Evolutionary conservation across 352 stramenopile species (phyloP).

Genomic region (Phytopythium mirpurense): DNA sequence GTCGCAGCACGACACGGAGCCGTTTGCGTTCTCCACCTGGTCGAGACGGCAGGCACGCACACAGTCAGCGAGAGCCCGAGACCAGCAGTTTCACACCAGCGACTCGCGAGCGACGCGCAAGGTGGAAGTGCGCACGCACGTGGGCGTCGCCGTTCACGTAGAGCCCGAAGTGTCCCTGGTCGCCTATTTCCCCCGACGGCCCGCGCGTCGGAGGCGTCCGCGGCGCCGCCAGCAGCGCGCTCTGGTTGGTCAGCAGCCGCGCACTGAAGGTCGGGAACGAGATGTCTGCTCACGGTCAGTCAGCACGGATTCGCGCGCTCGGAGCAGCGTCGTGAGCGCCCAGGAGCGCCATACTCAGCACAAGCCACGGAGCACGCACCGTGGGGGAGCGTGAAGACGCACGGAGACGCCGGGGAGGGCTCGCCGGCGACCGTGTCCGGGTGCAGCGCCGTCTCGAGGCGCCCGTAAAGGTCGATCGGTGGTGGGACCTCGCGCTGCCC

Average conservation of each 20-base stretch:
- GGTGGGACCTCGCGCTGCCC: conserved; percentile 14
- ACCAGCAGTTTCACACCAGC: not conserved
- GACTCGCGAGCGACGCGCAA: not conserved
- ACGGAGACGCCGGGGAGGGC: conserved; percentile 35
- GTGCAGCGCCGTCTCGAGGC: conserved; percentile 17
- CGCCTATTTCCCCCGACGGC: conserved; percentile 74
- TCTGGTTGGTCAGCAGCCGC: conserved; percentile 68
- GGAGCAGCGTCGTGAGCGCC: conserved; percentile 1
- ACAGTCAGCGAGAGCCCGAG: too few relatives aligned
- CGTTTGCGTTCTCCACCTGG: conserved; percentile 90
- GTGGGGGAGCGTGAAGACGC: conserved; percentile 39
- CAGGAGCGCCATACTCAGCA: not conserved
- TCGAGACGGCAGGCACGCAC: conserved; percentile 2
- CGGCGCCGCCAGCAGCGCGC: conserved; percentile 22
- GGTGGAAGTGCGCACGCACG: conserved; percentile 13
- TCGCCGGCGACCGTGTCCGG: conserved; percentile 56
- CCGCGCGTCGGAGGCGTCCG: conserved; percentile 56
- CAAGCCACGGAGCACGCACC: conserved; percentile 19
- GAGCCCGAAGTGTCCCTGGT: conserved; percentile 89
- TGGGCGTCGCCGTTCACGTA: conserved; percentile 85
- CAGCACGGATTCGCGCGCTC: too few relatives aligned
- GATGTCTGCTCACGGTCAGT: too few relatives aligned
- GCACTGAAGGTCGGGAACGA: conserved; percentile 74
- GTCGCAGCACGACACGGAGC: conserved; percentile 83
- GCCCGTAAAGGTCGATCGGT: conserved; percentile 88